Conservation (phyloP, 1,139 yeast genomes). For the Taphrina flavorubra region DNA sequence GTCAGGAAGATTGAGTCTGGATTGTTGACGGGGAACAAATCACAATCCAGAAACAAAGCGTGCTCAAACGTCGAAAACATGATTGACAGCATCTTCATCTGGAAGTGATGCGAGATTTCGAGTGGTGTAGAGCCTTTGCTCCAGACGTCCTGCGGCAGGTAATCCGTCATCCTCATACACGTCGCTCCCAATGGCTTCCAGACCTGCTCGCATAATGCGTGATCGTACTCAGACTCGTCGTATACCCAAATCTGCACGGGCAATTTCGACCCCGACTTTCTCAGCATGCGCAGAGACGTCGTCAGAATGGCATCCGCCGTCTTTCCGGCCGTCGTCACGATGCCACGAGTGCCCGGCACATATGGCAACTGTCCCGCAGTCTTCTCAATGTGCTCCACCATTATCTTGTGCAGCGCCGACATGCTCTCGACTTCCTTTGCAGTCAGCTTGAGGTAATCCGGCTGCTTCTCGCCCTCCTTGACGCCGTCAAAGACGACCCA, state of each 20-base stretch:
- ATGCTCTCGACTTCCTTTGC: background rate
- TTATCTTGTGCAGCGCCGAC: background rate
- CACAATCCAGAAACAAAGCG: slow-evolving; percentile 77
- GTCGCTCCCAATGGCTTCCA: slow-evolving; percentile 18
- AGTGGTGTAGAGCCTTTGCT: slow-evolving; percentile 11
- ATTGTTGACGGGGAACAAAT: slow-evolving; percentile 67
- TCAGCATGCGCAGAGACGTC: slow-evolving; percentile 30
- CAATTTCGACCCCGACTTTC: slow-evolving; percentile 24
- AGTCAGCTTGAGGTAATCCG: background rate
- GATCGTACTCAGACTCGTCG: slow-evolving; percentile 26
- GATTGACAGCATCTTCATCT: slow-evolving; percentile 76
- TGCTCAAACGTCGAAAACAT: slow-evolving; percentile 78
- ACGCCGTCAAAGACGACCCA: slow-evolving; percentile 15
- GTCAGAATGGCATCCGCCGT: slow-evolving; percentile 22
- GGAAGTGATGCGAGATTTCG: slow-evolving; percentile 49
- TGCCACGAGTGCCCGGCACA: slow-evolving; percentile 26
- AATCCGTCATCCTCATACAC: slow-evolving; percentile 61
- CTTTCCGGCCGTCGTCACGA: slow-evolving; percentile 20
- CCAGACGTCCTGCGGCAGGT: slow-evolving; percentile 48
- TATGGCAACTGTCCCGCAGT: slow-evolving; percentile 18
- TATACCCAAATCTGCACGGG: slow-evolving; percentile 33
- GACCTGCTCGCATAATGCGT: slow-evolving; percentile 19
- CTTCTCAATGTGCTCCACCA: background rate
- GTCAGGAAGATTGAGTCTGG: slow-evolving; percentile 63
- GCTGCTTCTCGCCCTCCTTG: slow-evolving; percentile 5